Evolutionary conservation across 2,329 filamentous ascomycete species (phyloP), one percentile per base, ranked within the genome.

Genomic region (Colletotrichum plurivorum): DNA sequence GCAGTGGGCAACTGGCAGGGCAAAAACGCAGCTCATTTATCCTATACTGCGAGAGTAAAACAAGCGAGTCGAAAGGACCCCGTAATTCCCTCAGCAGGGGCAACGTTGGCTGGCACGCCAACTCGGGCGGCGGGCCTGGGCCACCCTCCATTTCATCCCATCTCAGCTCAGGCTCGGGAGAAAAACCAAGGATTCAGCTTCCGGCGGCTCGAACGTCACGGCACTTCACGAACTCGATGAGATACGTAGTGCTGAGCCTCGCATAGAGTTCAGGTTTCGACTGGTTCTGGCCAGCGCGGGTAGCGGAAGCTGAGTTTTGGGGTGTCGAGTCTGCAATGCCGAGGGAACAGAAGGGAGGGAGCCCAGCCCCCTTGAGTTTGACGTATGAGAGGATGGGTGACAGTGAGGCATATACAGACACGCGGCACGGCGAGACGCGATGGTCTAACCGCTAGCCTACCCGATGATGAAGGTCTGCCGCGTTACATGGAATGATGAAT

Each of bases 21-120:
- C 22, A 18, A 36, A 36, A 36, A 36, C 31, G 31, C 31, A 60
- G 25, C 20, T 53, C 39, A 18, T 57, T 15, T n/a, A 54, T 25
- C 13, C 25, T 18, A 58, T 22, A 58, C 45, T 45, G 36, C 55
- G 22, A 53, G 39, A 59, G 43, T 48, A 39, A 53, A 41, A 53
- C 57, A 46, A 27, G 31, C 10, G 20, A 36, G 13, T 13, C 13
- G n/a, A 31, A 10, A 10, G 15, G 45, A 54, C 49, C 56, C 60
- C 41, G 46, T 64, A 68, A 68, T 59, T 68, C 66, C 61, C 61
- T 68, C 66, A 59, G 39, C 61, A 68, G 54, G 66, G 65, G 46
- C 41, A 41, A 27, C 60, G 48, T 43, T 13, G 65, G 39, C 16
- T 18, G 2, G 52, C 22, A 36, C 31, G 7, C 31, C 2, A 12